Conservation (phyloP, 164 flowering plant species). For the Magnolia kwangsiensis region DNA sequence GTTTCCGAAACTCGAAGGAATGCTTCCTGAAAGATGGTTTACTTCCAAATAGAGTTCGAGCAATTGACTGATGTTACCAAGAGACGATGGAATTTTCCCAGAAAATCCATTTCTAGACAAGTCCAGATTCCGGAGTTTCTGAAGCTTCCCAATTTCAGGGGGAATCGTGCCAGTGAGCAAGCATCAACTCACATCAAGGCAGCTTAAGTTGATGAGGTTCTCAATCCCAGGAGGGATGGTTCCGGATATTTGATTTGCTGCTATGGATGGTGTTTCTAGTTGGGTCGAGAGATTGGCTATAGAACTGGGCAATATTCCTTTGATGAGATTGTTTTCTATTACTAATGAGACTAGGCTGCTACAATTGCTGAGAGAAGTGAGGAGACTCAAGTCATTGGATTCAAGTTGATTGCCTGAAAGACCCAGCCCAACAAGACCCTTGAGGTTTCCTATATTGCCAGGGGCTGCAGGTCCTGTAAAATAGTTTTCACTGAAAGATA, state of each 20-base stretch:
- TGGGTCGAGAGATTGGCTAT: conserved; percentile 22
- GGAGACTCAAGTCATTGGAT: neutral
- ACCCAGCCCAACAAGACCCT: no score
- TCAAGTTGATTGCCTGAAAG: neutral
- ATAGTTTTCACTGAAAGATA: neutral
- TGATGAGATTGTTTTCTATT: no score
- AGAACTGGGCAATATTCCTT: conserved; percentile 9
- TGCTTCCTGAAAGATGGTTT: conserved; percentile 23
- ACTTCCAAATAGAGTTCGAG: neutral
- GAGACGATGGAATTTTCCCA: conserved; percentile 20
- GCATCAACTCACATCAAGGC: neutral
- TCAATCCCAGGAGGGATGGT: conserved; percentile 19
- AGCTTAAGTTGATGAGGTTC: conserved; percentile 20
- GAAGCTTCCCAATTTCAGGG: neutral
- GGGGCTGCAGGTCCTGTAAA: neutral
- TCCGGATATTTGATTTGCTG: conserved; percentile 8
- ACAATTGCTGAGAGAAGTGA: conserved; percentile 1
- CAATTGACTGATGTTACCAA: conserved; percentile 24
- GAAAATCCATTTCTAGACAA: neutral
- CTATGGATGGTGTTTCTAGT: neutral
- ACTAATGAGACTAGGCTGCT: no score
- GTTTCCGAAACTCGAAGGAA: conserved; percentile 5
- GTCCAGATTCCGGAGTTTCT: neutral
- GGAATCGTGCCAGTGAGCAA: conserved; percentile 21
- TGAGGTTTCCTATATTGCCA: no score